phyloP scores from a whole-genome alignment of 2,329 filamentous ascomycete genomes.

The Aspergillus awamori region DNA sequence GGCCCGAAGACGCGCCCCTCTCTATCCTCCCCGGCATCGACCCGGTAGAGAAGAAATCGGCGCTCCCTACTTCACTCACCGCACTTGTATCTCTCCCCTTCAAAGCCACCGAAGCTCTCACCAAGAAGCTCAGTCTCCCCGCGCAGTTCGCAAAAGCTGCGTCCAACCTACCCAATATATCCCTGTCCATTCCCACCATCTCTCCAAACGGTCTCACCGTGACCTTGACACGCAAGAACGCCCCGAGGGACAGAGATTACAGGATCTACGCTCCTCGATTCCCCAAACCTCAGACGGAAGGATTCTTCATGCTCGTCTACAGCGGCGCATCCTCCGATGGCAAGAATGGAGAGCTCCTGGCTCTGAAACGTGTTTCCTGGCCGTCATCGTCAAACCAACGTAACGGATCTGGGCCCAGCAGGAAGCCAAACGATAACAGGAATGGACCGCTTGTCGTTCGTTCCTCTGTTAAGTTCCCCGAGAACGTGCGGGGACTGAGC shows the following conservation, averaged over 20 bases:
- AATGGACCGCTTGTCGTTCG: conserved; percentile 26
- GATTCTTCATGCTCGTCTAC: conserved; percentile 83
- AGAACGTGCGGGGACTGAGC: conserved; percentile 20
- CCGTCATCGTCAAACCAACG: conserved; percentile 36
- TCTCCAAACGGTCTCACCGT: conserved; percentile 63
- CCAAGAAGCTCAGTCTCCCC: conserved; percentile 35
- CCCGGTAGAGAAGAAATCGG: conserved; percentile 21
- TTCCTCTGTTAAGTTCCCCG: conserved; percentile 38
- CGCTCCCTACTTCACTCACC: conserved; percentile 35
- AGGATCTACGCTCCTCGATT: conserved; percentile 85
- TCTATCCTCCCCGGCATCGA: conserved; percentile 76
- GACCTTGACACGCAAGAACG: conserved; percentile 67
- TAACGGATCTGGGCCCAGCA: conserved; percentile 20
- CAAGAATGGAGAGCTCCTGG: conserved; percentile 73
- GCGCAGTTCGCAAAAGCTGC: conserved; percentile 59
- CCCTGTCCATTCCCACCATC: conserved; percentile 62
- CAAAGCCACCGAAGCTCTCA: conserved; percentile 29
- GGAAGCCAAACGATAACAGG: conserved; percentile 16
- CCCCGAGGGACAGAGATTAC: conserved; percentile 65
- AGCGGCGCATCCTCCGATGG: conserved; percentile 35
- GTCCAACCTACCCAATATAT: conserved; percentile 69
- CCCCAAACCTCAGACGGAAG: conserved; percentile 92
- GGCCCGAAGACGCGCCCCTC: conserved; percentile 79
- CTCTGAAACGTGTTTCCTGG: conserved; percentile 86
- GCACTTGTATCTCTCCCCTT: conserved; percentile 35